Conservation (phyloP, 345 rosid species). For the Boechera divaricarpa region DNA sequence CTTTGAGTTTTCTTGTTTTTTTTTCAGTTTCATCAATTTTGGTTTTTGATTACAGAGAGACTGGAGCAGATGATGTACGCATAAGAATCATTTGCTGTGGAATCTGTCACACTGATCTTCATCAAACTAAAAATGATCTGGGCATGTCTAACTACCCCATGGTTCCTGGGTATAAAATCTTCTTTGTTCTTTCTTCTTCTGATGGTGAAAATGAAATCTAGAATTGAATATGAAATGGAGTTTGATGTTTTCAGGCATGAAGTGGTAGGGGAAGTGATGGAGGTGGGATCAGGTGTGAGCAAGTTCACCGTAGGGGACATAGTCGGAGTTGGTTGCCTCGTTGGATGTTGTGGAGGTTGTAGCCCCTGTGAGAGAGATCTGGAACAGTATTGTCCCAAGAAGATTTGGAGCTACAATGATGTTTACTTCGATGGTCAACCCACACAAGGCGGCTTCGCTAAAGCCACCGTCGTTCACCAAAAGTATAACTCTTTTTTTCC, state of each 20-base stretch:
- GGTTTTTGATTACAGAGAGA: slow-evolving; percentile 52
- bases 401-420: slow-evolving; percentile 63
- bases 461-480: slow-evolving; percentile 59
- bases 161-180: slow-evolving; percentile 68
- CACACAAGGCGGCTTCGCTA: slow-evolving; percentile 66
- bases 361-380: slow-evolving; percentile 57
- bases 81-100: slow-evolving; percentile 70
- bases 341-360: slow-evolving; percentile 63
- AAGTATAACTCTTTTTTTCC: slow-evolving; percentile 46
- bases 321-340: slow-evolving; percentile 67
- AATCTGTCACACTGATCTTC: slow-evolving; percentile 78
- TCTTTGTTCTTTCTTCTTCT: background rate
- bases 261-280: slow-evolving; percentile 77
- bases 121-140: slow-evolving; percentile 66
- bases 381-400: slow-evolving; percentile 67
- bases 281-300: slow-evolving; percentile 65
- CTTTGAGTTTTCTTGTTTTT: background rate
- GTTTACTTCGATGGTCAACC: slow-evolving; percentile 58
- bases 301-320: slow-evolving; percentile 56
- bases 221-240: background rate
- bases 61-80: slow-evolving; percentile 73
- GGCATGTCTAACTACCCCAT: slow-evolving; percentile 73
- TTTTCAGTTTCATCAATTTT: background rate
- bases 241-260: slow-evolving; percentile 59
- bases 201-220: background rate